Evolutionary conservation across 345 rosid species (phyloP).

Genomic region (Brassica carinata): DNA sequence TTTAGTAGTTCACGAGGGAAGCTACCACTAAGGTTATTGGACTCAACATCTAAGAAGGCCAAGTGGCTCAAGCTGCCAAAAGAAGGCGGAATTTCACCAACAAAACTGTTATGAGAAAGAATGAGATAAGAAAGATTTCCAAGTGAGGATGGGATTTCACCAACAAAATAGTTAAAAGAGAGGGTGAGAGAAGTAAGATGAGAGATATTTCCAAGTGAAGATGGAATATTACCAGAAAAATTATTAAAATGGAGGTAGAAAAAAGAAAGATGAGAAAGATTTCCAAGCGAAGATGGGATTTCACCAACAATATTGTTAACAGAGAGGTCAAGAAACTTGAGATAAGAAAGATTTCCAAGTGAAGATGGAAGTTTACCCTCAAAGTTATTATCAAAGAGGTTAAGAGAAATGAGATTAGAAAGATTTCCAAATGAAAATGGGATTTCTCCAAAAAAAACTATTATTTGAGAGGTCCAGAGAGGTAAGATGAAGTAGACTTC

Average conservation of each 20-base stretch:
- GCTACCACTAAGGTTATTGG: background rate
- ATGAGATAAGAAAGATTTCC: background rate
- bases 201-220: background rate
- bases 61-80: background rate
- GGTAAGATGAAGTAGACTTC: background rate
- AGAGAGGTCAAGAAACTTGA: background rate
- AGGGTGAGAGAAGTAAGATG: background rate
- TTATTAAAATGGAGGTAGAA: background rate
- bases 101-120: background rate
- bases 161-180: background rate
- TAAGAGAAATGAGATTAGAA: background rate
- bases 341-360: background rate
- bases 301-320: background rate
- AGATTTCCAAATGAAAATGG: background rate
- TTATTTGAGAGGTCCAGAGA: background rate
- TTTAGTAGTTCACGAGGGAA: background rate
- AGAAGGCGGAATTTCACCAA: background rate
- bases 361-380: background rate
- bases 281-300: background rate
- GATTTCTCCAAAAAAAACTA: background rate
- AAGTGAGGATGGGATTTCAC: background rate
- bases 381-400: background rate
- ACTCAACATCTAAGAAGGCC: background rate
- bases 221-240: background rate
- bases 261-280: background rate